Base-by-base conservation (phyloP, 2,329 filamentous ascomycete genomes). In the Parasarocladium wereldwijsianum region DNA sequence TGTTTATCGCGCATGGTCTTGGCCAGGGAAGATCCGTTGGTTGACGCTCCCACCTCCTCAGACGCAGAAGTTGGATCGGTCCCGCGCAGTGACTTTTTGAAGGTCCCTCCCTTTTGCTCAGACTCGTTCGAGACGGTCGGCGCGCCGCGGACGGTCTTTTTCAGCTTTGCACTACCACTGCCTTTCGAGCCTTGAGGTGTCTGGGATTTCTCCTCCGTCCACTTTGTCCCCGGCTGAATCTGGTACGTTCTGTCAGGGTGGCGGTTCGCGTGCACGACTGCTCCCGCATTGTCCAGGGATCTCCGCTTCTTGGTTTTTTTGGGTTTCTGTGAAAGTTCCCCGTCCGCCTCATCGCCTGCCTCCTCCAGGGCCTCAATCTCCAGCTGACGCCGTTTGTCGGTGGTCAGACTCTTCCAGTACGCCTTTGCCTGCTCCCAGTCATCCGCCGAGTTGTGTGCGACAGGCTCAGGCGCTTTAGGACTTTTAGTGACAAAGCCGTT, bases 361-460 rank as follows among this genome's bases (percentile, higher is more conserved):
- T 70, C 62, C 33, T 70, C 62, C 27, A 64, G 47, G 2, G 66
- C 66, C 34, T 75, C 70, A 4, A 52, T 56, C 42, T 76, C 70
- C 18, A 77, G 60, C 42, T 74, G 66, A 6, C 66, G 66, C 24
- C 74, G 67, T 43, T 75, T 70, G 18, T 77, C 66, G 2, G 61
- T 57, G 6, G 66, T 74, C 6, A 84, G 50, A 30, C 69, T 68
- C 36, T 65, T 72, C 79, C 78, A 84, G 41, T 77, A 82, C 0
- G 67, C 57, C 42, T 77, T 79, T 11, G 75, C 68, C 31, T 67
- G 62, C 36, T 74, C 70, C 80, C 78, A 84, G 32, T 77, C 69
- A 36, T 61, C 55, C 3, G 42, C 38, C 4, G 35, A 35, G 19
- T 30, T 30, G 5, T 19, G 28, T 4, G 4, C 12, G n/a, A 16